phyloP scores from a whole-genome alignment of 179 eudicot genomes.

The Silene coronaria region DNA sequence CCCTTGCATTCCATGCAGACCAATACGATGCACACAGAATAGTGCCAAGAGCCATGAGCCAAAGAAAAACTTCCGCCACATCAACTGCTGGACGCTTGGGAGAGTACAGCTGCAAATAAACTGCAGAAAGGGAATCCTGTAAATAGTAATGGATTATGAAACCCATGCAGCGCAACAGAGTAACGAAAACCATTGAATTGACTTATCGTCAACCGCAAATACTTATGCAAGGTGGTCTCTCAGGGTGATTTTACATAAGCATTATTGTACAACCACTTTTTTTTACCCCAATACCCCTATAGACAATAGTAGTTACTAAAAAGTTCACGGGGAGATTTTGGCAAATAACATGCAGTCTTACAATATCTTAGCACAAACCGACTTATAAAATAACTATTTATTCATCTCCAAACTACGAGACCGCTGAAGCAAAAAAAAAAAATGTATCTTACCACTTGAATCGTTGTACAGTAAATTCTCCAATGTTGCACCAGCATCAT shows the following conservation, averaged over 20 bases:
- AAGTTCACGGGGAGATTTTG: not conserved
- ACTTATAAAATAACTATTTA: not conserved
- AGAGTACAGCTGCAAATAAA: constrained; percentile 91
- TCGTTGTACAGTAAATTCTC: constrained; percentile 42
- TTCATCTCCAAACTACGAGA: no score
- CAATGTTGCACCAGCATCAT: constrained; percentile 66
- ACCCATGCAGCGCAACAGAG: constrained; percentile 20
- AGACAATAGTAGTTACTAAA: not conserved
- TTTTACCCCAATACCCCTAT: not conserved
- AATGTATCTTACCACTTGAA: constrained; percentile 46
- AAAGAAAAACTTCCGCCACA: constrained; percentile 89
- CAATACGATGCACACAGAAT: constrained; percentile 92
- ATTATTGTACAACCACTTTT: no score
- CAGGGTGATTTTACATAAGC: no score
- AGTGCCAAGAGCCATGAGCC: constrained; percentile 98
- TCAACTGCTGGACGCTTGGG: constrained; percentile 87
- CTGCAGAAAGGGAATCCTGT: constrained; percentile 48
- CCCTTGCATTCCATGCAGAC: constrained; percentile 96
- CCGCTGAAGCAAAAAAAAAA: not conserved
- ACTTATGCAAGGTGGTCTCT: no score
- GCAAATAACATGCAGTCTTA: not conserved
- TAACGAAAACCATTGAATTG: constrained; percentile 1
- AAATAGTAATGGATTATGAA: constrained; percentile 31
- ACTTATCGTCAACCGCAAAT: no score
- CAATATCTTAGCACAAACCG: not conserved